These are phyloP conservation scores for Pelargonium citronellum DNA, from an alignment of 441 rosid species.

Conservation along the genomic window DNA sequence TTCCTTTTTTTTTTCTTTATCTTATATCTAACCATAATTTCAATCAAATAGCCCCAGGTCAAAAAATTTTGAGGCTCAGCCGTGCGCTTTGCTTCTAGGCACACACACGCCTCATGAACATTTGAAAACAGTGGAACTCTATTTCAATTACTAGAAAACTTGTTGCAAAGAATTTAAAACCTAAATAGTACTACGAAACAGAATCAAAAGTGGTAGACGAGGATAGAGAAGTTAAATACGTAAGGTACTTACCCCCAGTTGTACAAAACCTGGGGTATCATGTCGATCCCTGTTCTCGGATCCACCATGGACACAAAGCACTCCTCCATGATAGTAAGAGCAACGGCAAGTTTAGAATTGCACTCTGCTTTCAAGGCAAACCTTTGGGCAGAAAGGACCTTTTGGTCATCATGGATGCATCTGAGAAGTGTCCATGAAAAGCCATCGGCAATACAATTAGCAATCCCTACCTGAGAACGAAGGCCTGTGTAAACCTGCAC, in stretches of 20 bases:
- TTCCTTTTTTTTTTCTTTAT: too few relatives aligned
- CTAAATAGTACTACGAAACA: too few relatives aligned
- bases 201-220: conserved; percentile 1
- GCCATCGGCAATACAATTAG: conserved; percentile 46
- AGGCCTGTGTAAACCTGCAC: conserved; percentile 72
- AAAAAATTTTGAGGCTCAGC: too few relatives aligned
- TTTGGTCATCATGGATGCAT: conserved; percentile 81
- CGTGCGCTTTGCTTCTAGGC: too few relatives aligned
- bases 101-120: too few relatives aligned
- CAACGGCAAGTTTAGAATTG: conserved; percentile 87
- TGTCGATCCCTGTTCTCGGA: conserved; percentile 87
- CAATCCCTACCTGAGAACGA: conserved; percentile 62
- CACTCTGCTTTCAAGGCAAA: conserved; percentile 84
- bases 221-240: conserved; percentile 6
- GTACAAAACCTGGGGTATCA: conserved; percentile 88
- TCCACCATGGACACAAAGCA: conserved; percentile 92
- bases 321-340: conserved; percentile 90
- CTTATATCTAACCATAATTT: too few relatives aligned
- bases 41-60: too few relatives aligned
- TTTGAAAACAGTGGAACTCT: too few relatives aligned
- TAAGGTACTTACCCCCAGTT: conserved; percentile 68
- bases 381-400: conserved; percentile 56
- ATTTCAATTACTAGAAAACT: too few relatives aligned
- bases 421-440: conserved; percentile 76
- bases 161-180: not conserved